Conservation (phyloP, 345 rosid genomes). For the Citropsis articulata region DNA sequence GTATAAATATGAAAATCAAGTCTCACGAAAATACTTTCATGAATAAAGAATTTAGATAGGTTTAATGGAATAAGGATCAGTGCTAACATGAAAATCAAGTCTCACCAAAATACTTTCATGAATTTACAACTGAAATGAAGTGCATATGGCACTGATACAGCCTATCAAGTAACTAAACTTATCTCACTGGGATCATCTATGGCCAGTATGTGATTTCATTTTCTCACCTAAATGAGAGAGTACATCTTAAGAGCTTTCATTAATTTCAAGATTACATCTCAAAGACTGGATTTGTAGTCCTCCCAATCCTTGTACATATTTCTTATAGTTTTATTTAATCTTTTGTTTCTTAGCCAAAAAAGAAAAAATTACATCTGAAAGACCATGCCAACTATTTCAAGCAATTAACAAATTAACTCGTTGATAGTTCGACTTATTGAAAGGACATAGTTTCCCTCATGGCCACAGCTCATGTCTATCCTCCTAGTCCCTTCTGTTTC, state of each 20-base stretch:
- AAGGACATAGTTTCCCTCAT: background rate
- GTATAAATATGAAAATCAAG: background rate
- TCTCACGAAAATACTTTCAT: no score
- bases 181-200: background rate
- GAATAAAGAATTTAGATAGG: no score
- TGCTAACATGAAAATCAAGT: no score
- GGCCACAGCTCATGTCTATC: background rate
- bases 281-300: no score
- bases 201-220: background rate
- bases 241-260: background rate
- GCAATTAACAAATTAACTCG: background rate
- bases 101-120: background rate
- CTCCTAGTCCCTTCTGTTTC: background rate
- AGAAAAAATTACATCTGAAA: no score
- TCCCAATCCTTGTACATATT: no score
- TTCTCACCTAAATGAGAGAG: background rate
- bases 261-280: background rate
- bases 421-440: background rate
- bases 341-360: no score
- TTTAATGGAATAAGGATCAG: no score
- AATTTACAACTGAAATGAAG: background rate
- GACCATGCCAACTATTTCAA: constrained; percentile 2
- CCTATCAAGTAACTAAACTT: background rate
- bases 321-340: no score
- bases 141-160: background rate